These are phyloP conservation scores for Vitis hybrid DNA, from an alignment of 177 flowering plant species.

Conservation along the genomic window DNA sequence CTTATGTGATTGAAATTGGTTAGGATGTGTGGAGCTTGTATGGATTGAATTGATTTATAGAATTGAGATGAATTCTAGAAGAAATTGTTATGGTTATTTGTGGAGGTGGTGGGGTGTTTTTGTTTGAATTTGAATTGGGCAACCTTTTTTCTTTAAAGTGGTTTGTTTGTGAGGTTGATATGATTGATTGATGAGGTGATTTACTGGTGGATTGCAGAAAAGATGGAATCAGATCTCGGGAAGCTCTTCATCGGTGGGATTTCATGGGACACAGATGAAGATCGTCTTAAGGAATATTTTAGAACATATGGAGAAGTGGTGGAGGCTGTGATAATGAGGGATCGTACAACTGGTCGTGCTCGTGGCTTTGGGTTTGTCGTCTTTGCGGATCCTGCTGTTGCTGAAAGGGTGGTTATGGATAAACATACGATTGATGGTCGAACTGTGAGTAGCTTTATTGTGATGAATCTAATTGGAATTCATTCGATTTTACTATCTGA, in stretches of 20 bases:
- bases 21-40: neutral
- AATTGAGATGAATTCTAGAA: neutral
- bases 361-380: conserved; percentile 95
- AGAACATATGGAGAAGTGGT: conserved; percentile 75
- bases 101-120: neutral
- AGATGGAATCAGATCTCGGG: conserved; percentile 91
- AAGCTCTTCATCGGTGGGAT: conserved; percentile 96
- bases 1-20: conserved; percentile 7
- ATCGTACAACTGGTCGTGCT: conserved; percentile 87
- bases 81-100: too few species aligned
- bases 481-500: neutral
- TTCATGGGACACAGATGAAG: conserved; percentile 96
- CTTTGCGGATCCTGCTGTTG: conserved; percentile 85
- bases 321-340: conserved; percentile 95
- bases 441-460: conserved; percentile 51
- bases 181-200: conserved; percentile 6
- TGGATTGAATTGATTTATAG: neutral
- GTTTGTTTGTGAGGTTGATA: conserved; percentile 13
- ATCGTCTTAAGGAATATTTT: conserved; percentile 85
- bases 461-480: neutral
- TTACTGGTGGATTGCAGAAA: conserved; percentile 22
- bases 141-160: neutral
- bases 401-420: conserved; percentile 81
- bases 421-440: conserved; percentile 92
- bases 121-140: conserved; percentile 4